Conservation (phyloP, 2,329 filamentous ascomycete species). For the Didymella glomerata region DNA sequence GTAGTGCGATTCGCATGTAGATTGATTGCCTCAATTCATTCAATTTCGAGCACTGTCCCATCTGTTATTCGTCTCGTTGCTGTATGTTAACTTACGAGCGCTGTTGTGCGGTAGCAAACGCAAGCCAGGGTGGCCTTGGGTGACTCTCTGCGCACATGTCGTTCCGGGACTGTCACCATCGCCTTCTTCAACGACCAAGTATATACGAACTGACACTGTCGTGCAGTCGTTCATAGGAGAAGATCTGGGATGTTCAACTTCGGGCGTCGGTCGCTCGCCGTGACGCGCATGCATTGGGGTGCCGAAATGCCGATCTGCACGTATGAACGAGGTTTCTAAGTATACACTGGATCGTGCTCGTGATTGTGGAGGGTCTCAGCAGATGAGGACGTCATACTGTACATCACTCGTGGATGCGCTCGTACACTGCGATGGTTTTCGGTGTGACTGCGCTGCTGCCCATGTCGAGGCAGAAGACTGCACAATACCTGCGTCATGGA, state of each 20-base stretch:
- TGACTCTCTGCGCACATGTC: too few species aligned
- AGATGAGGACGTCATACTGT: not conserved
- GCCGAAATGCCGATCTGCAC: conserved; percentile 16
- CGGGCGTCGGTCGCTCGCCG: not conserved
- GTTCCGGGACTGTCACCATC: too few species aligned
- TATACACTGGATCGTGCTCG: conserved; percentile 6
- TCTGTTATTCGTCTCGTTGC: too few species aligned
- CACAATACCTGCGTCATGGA: not conserved
- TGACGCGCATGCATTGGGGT: conserved; percentile 10
- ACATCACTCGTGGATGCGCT: not conserved
- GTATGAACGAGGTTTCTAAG: conserved; percentile 5
- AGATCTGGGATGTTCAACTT: not conserved
- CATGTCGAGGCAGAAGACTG: not conserved
- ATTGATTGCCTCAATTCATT: too few species aligned
- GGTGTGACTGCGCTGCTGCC: not conserved
- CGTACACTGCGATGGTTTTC: not conserved
- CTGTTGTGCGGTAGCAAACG: too few species aligned
- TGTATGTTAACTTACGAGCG: too few species aligned
- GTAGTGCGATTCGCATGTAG: too few species aligned
- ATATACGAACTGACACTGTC: too few species aligned
- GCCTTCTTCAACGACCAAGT: too few species aligned
- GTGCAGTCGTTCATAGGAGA: too few species aligned
- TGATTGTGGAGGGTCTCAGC: not conserved
- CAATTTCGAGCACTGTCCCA: too few species aligned
- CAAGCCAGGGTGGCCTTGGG: too few species aligned